phyloP scores from a whole-genome alignment of 768 basidiomycete genomes.

The Mycena rebaudengoi region DNA sequence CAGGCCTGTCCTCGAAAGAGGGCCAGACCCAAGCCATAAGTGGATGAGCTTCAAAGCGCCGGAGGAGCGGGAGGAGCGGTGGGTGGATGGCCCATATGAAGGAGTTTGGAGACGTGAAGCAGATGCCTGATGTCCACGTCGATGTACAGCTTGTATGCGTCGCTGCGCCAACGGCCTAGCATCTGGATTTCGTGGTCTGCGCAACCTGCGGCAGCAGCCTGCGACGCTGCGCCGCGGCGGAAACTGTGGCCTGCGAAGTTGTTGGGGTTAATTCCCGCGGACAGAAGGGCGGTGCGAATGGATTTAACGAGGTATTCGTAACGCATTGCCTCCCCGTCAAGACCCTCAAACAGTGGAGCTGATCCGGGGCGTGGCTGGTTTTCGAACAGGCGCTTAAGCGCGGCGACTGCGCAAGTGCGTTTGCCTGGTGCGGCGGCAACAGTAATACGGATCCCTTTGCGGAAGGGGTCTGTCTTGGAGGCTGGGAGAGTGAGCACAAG shows the following conservation, averaged over 20 bases:
- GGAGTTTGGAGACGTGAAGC: neutral
- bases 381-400: neutral
- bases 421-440: neutral
- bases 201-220: neutral
- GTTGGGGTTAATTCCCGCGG: neutral
- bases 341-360: neutral
- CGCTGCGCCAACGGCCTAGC: neutral
- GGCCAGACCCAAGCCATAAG: neutral
- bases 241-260: neutral
- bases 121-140: too few species aligned
- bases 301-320: neutral
- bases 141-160: too few species aligned
- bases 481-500: neutral
- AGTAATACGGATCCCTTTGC: slow-evolving; percentile 1
- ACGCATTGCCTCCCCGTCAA: neutral
- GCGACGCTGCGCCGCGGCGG: neutral
- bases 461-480: neutral
- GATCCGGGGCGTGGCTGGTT: neutral
- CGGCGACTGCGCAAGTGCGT: neutral
- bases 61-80: neutral
- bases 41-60: too few species aligned
- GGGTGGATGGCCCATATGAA: neutral
- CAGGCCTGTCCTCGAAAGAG: too few species aligned
- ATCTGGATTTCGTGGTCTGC: neutral
- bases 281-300: neutral